Evolutionary conservation across 1,284 basidiomycete species (phyloP), one percentile per base, ranked within the genome.

Genomic region (Boletellus sp.): DNA sequence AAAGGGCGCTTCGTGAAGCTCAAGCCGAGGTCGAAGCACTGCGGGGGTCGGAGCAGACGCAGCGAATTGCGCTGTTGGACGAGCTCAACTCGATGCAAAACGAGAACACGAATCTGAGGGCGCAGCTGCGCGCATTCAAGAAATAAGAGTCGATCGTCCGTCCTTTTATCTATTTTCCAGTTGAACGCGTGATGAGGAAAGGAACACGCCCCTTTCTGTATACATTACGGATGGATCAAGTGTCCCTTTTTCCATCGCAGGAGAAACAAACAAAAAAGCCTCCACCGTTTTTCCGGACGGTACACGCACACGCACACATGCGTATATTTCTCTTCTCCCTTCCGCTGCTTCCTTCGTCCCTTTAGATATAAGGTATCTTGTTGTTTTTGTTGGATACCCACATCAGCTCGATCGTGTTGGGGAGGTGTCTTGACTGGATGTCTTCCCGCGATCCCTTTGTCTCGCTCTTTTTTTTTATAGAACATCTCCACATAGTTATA

Each of bases 1-100:
- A 71, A 52, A 70, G 72, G 35, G 72, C 76, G 42, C 70, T 86
- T 49, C 70, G 71, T 16, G 58, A 65, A 13, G 77, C 79, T 1
- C 69, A 73, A 55, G 78, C 78, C 40, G 81, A 84, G 56, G 66
- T 83, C 41, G 74, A 81, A 3, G 74, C 73, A n/a, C 81, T 86
- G 75, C 76, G 75, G 37, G 74, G 70, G 56, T 81, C 81, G 13
- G 86, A 88, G 65, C 82, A 87, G 67, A 77, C 72, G 12, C 89
- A 91, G 68, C 77, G 80, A 58, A 80, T 87, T 52, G 82, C 83
- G 19, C 63, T 91, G 46, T 72, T 91, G 50, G 89, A 91, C 61
- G 89, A 91, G 71, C 72, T 91, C 60, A 91, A 90, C 65, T 74
- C 78, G 47, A 77, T 86, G 71, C 89, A 91, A 68, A 85, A 79